A percentile compares a stretch with the other conserved stretches of the same genome.
Evolutionary conservation across 2,329 filamentous ascomycete species (phyloP).

Genomic region (Pseudogymnoascus sp.): DNA sequence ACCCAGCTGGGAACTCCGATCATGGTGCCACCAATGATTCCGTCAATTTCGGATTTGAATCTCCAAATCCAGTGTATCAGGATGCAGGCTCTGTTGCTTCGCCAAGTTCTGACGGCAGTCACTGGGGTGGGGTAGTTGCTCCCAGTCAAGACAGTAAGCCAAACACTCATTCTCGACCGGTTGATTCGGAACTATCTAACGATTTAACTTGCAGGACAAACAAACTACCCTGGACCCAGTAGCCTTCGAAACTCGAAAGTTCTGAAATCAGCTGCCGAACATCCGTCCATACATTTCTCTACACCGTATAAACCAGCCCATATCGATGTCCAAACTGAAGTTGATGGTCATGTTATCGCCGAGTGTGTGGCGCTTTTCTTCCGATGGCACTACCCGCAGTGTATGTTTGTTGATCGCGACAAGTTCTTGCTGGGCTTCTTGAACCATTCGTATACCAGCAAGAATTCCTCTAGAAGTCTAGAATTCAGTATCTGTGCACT

Average conservation of each 20-base stretch:
- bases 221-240: background rate
- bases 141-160: background rate
- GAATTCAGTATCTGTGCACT: conserved; percentile 17
- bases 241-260: background rate
- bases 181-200: background rate
- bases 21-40: background rate
- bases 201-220: background rate
- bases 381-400: conserved; percentile 19
- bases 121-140: background rate
- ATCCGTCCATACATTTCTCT: background rate
- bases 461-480: conserved; percentile 16
- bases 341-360: conserved; percentile 12
- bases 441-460: conserved; percentile 1
- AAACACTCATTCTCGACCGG: background rate
- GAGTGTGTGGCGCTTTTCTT: conserved; percentile 20
- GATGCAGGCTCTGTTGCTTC: background rate
- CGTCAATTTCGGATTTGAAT: background rate
- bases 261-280: background rate
- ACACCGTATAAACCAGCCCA: background rate
- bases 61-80: background rate
- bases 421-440: conserved; percentile 18
- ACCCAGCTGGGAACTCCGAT: background rate
- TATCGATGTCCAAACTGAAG: background rate
- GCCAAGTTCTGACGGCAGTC: background rate
- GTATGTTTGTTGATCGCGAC: conserved; percentile 21